Conservation (phyloP, 805 yeast genomes). For the Spencermartinsiella europaea region DNA sequence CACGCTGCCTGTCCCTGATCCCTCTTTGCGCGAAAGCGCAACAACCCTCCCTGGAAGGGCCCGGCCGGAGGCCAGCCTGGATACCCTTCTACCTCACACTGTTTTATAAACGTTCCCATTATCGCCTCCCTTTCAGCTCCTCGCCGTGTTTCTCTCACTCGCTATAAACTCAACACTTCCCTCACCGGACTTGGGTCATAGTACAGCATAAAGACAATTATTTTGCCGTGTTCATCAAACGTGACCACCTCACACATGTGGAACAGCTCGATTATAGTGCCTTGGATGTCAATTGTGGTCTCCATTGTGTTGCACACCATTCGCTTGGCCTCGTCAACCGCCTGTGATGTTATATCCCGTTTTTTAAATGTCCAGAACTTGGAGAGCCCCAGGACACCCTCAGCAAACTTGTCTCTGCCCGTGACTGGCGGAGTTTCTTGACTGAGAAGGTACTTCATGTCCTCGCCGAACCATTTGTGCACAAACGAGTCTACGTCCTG, state of each 20-base stretch:
- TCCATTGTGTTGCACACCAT: background rate
- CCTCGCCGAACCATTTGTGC: background rate
- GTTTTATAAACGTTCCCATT: too few species aligned
- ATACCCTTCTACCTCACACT: too few species aligned
- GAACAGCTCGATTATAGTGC: background rate
- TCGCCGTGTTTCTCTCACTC: too few species aligned
- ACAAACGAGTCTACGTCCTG: background rate
- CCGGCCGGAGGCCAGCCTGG: too few species aligned
- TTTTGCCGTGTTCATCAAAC: background rate
- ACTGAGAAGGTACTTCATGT: background rate
- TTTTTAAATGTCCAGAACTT: background rate
- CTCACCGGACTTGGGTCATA: background rate
- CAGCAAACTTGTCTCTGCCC: background rate
- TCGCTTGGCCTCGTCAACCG: background rate
- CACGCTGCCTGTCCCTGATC: too few species aligned
- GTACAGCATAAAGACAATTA: background rate
- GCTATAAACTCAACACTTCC: background rate
- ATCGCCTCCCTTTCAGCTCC: too few species aligned
- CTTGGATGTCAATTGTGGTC: background rate
- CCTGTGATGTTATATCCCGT: background rate
- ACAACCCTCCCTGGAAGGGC: too few species aligned
- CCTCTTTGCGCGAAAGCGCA: too few species aligned
- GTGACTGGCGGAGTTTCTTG: background rate
- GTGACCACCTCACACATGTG: background rate
- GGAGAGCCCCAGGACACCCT: background rate